Percentiles rank a stretch among this genome's conserved stretches.
Conservation (phyloP, 2,329 filamentous ascomycete genomes). For the Dryadomyces quercus-mongolicae region DNA sequence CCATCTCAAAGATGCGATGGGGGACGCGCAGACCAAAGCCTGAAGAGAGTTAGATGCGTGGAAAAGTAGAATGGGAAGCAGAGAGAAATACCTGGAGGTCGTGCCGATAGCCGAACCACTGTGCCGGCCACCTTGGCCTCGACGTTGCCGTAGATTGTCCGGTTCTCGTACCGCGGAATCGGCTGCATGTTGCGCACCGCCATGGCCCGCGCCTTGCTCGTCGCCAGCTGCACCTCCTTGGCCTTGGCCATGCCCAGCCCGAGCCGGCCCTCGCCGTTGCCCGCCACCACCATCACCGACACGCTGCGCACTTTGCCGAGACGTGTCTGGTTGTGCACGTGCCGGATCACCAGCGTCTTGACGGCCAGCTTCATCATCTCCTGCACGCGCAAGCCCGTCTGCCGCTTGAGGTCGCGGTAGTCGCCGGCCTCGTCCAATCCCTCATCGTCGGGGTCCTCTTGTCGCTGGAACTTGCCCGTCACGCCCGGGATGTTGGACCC, state of each 20-base stretch:
- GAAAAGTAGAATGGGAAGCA: neutral
- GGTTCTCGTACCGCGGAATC: slow-evolving; percentile 79
- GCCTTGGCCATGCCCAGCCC: slow-evolving; percentile 88
- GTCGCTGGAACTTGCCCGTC: slow-evolving; percentile 34
- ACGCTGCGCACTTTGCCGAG: slow-evolving; percentile 79
- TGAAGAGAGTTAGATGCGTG: slow-evolving; percentile 23
- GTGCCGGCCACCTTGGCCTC: slow-evolving; percentile 79
- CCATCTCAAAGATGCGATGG: slow-evolving; percentile 88
- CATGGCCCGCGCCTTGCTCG: slow-evolving; percentile 60
- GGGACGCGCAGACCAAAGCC: slow-evolving; percentile 92
- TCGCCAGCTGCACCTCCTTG: slow-evolving; percentile 56
- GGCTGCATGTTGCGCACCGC: slow-evolving; percentile 90
- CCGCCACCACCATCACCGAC: slow-evolving; percentile 70
- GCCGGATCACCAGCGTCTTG: slow-evolving; percentile 63
- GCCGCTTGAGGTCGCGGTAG: slow-evolving; percentile 39
- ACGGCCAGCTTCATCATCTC: slow-evolving; percentile 44
- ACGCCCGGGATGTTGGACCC: slow-evolving; percentile 40
- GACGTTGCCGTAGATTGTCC: slow-evolving; percentile 82
- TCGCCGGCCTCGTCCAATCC: slow-evolving; percentile 37
- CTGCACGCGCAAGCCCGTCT: slow-evolving; percentile 39
- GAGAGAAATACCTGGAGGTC: slow-evolving; percentile 65
- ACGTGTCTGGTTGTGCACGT: slow-evolving; percentile 85
- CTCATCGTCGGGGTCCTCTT: slow-evolving; percentile 35
- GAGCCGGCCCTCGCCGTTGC: slow-evolving; percentile 74
- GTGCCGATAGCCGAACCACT: slow-evolving; percentile 65